phyloP scores from a whole-genome alignment of 2,329 filamentous ascomycete species.

The Calonectria fujianensis region DNA sequence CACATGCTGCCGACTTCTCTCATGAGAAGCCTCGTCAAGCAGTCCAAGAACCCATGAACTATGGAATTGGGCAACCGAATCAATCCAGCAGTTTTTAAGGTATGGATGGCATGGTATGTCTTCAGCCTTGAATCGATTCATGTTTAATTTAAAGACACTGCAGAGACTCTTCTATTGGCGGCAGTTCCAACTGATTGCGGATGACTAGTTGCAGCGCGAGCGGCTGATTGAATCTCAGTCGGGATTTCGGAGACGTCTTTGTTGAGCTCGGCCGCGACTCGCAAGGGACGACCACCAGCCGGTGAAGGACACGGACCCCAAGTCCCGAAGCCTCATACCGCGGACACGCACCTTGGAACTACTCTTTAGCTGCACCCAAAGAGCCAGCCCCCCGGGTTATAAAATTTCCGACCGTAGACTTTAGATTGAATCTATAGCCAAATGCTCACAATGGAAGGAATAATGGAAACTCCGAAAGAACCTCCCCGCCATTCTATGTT shows the following conservation, averaged over 20 bases:
- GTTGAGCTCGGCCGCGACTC: not conserved
- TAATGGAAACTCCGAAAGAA: conserved; percentile 1
- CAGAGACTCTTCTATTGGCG: no score
- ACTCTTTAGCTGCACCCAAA: not conserved
- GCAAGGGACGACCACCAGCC: not conserved
- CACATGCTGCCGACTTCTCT: not conserved
- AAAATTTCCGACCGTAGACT: not conserved
- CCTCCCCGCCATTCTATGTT: not conserved
- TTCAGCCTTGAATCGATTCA: no score
- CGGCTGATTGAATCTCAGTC: not conserved
- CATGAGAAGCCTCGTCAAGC: no score
- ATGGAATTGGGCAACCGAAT: no score
- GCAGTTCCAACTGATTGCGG: no score
- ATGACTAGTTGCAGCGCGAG: not conserved
- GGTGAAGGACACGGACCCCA: not conserved
- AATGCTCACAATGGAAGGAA: not conserved
- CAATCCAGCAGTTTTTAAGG: no score
- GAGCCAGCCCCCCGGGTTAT: not conserved
- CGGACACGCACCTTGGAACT: not conserved
- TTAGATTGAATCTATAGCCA: not conserved
- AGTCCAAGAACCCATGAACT: no score
- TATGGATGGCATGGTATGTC: no score
- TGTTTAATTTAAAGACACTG: no score
- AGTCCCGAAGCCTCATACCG: no score
- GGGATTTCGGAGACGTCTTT: no score